phyloP scores from a whole-genome alignment of 805 yeast species.

The Alloascoidea africana region DNA sequence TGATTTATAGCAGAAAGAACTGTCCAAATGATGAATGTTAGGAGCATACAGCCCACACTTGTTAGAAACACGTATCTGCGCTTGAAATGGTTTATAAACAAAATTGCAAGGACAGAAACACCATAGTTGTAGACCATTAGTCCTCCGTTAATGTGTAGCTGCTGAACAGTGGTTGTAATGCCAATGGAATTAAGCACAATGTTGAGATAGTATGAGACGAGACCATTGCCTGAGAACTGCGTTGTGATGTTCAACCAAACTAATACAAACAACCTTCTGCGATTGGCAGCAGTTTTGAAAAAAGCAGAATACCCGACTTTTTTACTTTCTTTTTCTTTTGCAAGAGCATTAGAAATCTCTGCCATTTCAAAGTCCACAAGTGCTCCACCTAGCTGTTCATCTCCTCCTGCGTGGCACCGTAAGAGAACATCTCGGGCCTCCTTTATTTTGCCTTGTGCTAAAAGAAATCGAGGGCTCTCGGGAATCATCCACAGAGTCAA shows the following conservation, averaged over 20 bases:
- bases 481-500: conserved; percentile 22
- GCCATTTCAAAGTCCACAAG: conserved; percentile 23
- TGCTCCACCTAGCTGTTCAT: conserved; percentile 15
- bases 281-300: conserved; percentile 21
- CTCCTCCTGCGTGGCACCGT: conserved; percentile 26
- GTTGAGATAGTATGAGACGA: conserved; percentile 34
- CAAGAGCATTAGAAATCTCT: conserved; percentile 25
- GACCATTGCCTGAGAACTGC: conserved; percentile 37
- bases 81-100: conserved; percentile 16
- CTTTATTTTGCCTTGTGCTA: conserved; percentile 23
- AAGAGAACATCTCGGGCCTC: conserved; percentile 27
- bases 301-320: conserved; percentile 24
- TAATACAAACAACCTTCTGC: conserved; percentile 25
- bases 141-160: conserved; percentile 7
- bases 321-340: conserved; percentile 22
- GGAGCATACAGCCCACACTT: conserved; percentile 22
- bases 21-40: conserved; percentile 28
- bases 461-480: conserved; percentile 29
- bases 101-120: conserved; percentile 14
- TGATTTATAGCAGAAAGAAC: conserved; percentile 30
- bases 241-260: conserved; percentile 20
- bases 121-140: conserved; percentile 26
- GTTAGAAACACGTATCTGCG: conserved; percentile 23
- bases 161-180: conserved; percentile 18
- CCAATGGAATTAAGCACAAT: conserved; percentile 38